Base-by-base conservation (phyloP, 208 protist species). In the Leishmania arabica region DNA sequence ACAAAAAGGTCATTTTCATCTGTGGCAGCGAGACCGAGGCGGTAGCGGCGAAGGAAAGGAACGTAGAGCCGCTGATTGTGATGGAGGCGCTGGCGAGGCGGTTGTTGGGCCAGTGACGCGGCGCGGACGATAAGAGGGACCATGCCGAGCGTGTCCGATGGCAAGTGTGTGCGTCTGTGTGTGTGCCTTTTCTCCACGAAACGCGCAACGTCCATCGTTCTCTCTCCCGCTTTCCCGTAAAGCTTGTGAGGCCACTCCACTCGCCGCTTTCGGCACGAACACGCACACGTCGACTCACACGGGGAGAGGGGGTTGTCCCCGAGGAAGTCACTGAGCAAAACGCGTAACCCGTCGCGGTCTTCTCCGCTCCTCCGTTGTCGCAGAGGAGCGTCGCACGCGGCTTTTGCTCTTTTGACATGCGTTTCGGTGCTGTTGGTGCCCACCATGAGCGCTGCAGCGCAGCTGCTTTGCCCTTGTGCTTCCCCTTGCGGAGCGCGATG, bases 1-100 rank as follows among this genome's bases (percentile, higher is more conserved):
- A 66, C 88, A 95, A 80, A 77, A 85, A 74, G 83, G 87, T 77
- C 84, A 92, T 69, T 91, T 88, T 95, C 56, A 85, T 97, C 21
- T 89, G 86, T 21, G 90, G 78, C 27, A 83, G 84, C 34, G 75
- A 79, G 42, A 81, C 75, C 24, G 81, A 87, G 75, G 90, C 76
- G 34, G 82, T 78, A 7, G 47, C 79, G 6, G 91, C 88, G 1
- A 92, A 89, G 58, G 77, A 74, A 17, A 69, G 56, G 9, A 82
- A 79, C 17, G 88, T 95, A 17, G 84, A 93, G 56, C 90, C 93
- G 24, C 83, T 86, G 1, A 83, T 89, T 21, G 73, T 79, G 65
- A 83, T 89, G 77, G 82, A 82, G 13, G 40, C 73, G 3, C 58
- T 89, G 53, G 77, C 84, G 72, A 72, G 70, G 27, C 86, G 86